Evolutionary conservation across 352 stramenopile species (phyloP).

Genomic region (Pythium coloratum): DNA sequence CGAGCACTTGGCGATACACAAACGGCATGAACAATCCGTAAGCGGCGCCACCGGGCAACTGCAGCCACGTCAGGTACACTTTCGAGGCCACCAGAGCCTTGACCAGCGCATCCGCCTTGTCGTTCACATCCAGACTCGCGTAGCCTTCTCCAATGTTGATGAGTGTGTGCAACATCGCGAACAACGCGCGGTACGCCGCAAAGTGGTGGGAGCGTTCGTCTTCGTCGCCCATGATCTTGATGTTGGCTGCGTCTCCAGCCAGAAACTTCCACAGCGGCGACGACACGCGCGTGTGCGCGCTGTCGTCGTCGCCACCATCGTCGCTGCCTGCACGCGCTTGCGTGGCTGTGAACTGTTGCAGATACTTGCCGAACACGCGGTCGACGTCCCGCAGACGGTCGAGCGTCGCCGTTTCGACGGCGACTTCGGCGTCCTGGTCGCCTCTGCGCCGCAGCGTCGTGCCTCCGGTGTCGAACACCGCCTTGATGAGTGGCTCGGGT

Average conservation of each 20-base stretch:
- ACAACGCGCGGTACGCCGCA: constrained; percentile 65
- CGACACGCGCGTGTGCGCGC: not conserved
- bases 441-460: constrained; percentile 43
- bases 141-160: constrained; percentile 67
- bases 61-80: constrained; percentile 78
- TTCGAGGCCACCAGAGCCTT: constrained; percentile 73
- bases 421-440: constrained; percentile 27
- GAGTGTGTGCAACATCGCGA: constrained; percentile 55
- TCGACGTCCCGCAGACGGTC: constrained; percentile 50
- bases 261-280: constrained; percentile 62
- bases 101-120: constrained; percentile 43
- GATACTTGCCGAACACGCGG: constrained; percentile 54
- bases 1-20: constrained; percentile 79
- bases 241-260: constrained; percentile 24
- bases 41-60: constrained; percentile 74
- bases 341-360: constrained; percentile 36
- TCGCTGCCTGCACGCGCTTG: not conserved
- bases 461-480: constrained; percentile 70
- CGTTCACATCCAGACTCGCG: constrained; percentile 31
- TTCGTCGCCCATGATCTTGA: constrained; percentile 35
- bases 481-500: constrained; percentile 44
- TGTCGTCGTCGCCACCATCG: constrained; percentile 7
- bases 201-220: constrained; percentile 30
- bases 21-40: constrained; percentile 87
- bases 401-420: constrained; percentile 40